Base-by-base conservation (phyloP, 106 monocot genomes). In the Phalaenopsis equestris region DNA sequence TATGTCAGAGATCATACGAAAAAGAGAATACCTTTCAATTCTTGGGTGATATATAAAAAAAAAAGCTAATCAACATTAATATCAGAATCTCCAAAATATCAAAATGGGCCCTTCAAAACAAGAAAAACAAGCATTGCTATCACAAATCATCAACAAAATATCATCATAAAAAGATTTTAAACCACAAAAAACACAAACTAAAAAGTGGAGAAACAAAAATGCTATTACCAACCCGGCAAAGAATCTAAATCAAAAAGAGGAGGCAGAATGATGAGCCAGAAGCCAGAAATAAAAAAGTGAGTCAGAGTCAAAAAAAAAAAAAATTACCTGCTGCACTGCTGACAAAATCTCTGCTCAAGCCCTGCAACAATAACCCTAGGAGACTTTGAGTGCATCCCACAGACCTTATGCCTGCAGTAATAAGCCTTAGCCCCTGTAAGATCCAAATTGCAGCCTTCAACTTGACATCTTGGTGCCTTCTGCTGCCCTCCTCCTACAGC, bases 321-420 rank as follows among this genome's bases (percentile, higher is more conserved):
- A 3, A 77, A 18, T 2, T 1, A 84, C 83, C 88, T 91, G 82
- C 91, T 86, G 81, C 89, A 91, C 56, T 91, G 91, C 49, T 91
- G 91, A 73, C 91, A 91, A 67, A 91, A 91, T 79, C 91, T 81
- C 89, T 91, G 91, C 78, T 91, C 91, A 56, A 91, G 65, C 11
- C 91, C 91, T 23, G 73, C 85, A 18, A 91, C 91, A 23, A 91
- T 72, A 30, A 91, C 89, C 81, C 75, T 83, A 18, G 91, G 89
- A 8, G 87, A 57, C 81, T 91, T 91, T 6, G 91, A 87, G 56
- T 91, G 91, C 85, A 84, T 77, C 41, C 77, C 84, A 56, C 91
- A 91, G 3, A 91, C 91, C 70, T 91, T 91, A 68, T 91, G 91
- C 81, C 89, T 85, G 77, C 85, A 89, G 79, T 91, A 91, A 72